Conservation (phyloP, 2,329 filamentous ascomycete species). For the Neofusicoccum cordaticola region DNA sequence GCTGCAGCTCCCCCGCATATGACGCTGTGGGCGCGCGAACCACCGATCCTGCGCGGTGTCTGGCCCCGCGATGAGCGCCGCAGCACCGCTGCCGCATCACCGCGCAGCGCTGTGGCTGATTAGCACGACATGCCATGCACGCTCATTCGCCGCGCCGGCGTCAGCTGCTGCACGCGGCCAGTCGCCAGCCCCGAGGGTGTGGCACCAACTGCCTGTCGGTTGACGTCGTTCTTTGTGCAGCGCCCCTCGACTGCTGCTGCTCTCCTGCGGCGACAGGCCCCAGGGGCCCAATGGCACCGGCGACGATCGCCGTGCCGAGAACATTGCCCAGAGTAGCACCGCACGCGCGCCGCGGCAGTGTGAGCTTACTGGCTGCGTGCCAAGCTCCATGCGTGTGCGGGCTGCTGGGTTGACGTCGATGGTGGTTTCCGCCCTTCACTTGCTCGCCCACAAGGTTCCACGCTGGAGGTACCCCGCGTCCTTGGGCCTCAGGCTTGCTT, state of each 20-base stretch:
- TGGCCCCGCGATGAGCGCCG: not conserved
- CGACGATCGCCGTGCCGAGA: not conserved
- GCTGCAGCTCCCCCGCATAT: not conserved
- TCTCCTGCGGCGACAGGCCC: not conserved
- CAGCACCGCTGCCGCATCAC: constrained; percentile 1
- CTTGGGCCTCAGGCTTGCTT: not conserved
- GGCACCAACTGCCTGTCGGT: not conserved
- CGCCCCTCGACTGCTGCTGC: not conserved
- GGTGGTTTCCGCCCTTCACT: not conserved
- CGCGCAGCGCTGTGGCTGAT: constrained; percentile 1
- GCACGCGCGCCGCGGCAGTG: not conserved
- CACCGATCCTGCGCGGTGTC: not conserved
- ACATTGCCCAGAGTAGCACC: not conserved
- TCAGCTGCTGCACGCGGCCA: constrained; percentile 9
- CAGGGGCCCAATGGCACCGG: not conserved
- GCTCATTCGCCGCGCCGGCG: not conserved
- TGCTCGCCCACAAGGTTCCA: not conserved
- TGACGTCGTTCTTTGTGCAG: constrained; percentile 13
- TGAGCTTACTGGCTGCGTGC: constrained; percentile 8
- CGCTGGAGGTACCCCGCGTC: not conserved
- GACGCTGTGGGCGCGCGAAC: not conserved
- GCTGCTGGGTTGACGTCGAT: not conserved
- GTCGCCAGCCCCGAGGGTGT: not conserved
- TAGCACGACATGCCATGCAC: not conserved
- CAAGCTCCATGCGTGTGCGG: not conserved